These are phyloP conservation scores for Iberis amara DNA, from an alignment of 441 rosid species.

Conservation along the genomic window DNA sequence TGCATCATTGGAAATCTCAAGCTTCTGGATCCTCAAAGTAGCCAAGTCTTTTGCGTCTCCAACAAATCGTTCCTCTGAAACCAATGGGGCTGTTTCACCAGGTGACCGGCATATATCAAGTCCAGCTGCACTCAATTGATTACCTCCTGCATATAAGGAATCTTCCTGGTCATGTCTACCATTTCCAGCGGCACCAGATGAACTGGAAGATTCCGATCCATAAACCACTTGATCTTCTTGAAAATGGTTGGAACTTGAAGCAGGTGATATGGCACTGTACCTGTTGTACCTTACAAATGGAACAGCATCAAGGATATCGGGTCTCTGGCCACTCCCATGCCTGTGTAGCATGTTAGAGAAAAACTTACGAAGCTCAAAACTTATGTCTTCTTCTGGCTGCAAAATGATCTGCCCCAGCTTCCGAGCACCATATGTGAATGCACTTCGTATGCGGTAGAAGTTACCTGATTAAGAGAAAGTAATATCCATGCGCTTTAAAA, in stretches of 20 bases:
- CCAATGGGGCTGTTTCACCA: conserved; percentile 31
- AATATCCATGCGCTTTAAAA: neutral
- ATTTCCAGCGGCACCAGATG: conserved; percentile 34
- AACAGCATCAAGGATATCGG: conserved; percentile 59
- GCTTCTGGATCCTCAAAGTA: conserved; percentile 40
- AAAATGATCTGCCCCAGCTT: conserved; percentile 52
- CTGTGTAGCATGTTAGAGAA: conserved; percentile 59
- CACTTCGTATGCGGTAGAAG: conserved; percentile 64
- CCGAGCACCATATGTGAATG: conserved; percentile 67
- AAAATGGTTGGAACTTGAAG: conserved; percentile 34
- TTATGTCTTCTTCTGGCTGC: conserved; percentile 41
- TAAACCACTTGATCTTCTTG: conserved; percentile 39
- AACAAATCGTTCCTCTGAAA: conserved; percentile 43
- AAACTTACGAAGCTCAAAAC: conserved; percentile 45
- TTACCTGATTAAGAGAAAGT: conserved; percentile 39
- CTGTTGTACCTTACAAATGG: conserved; percentile 37
- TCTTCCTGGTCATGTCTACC: conserved; percentile 37
- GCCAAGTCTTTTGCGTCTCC: conserved; percentile 68
- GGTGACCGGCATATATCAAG: conserved; percentile 25
- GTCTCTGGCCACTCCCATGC: conserved; percentile 79
- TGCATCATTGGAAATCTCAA: conserved; percentile 32
- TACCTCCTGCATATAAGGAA: conserved; percentile 22
- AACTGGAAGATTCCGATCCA: conserved; percentile 37
- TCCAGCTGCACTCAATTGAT: conserved; percentile 25
- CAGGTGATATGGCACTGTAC: conserved; percentile 26